These are phyloP conservation scores for Cubamyces sp. DNA, from an alignment of 768 basidiomycete genomes.

Conservation along the genomic window DNA sequence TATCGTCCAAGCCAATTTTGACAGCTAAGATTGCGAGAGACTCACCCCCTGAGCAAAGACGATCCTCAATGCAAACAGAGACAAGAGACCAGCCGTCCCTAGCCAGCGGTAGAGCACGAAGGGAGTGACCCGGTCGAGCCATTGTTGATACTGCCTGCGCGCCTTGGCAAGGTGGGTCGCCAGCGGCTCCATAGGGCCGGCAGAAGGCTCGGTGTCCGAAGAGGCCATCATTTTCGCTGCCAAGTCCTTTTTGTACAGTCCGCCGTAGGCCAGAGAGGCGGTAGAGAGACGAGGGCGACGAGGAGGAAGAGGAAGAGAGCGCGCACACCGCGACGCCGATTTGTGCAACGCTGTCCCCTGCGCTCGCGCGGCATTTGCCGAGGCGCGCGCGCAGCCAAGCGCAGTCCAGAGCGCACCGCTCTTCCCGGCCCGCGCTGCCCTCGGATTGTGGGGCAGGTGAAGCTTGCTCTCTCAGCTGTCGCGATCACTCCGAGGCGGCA, in stretches of 20 bases:
- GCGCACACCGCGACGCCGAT: background rate
- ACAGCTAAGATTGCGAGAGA: constrained; percentile 20
- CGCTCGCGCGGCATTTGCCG: constrained; percentile 16
- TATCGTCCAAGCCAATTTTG: background rate
- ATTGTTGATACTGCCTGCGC: constrained; percentile 83
- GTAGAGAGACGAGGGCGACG: background rate
- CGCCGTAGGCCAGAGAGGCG: background rate
- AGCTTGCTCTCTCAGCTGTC: background rate
- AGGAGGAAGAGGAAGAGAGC: background rate
- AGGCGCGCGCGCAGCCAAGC: background rate
- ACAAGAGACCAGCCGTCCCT: constrained; percentile 67
- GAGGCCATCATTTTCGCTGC: constrained; percentile 33
- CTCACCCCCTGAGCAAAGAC: constrained; percentile 88
- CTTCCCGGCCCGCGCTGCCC: background rate
- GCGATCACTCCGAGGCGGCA: background rate
- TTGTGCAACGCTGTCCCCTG: constrained; percentile 2
- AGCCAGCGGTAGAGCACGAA: constrained; percentile 90
- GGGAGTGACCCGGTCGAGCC: constrained; percentile 92
- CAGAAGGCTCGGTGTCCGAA: constrained; percentile 26
- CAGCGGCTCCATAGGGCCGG: constrained; percentile 36
- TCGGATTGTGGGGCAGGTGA: background rate
- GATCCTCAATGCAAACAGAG: constrained; percentile 84
- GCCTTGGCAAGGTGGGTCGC: constrained; percentile 47
- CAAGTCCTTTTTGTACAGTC: background rate
- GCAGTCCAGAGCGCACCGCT: background rate